A percentile compares a stretch with the other conserved stretches of the same genome.
These are phyloP conservation scores for Leishmania tropica DNA, from an alignment of 208 protist genomes.

Conservation along the genomic window DNA sequence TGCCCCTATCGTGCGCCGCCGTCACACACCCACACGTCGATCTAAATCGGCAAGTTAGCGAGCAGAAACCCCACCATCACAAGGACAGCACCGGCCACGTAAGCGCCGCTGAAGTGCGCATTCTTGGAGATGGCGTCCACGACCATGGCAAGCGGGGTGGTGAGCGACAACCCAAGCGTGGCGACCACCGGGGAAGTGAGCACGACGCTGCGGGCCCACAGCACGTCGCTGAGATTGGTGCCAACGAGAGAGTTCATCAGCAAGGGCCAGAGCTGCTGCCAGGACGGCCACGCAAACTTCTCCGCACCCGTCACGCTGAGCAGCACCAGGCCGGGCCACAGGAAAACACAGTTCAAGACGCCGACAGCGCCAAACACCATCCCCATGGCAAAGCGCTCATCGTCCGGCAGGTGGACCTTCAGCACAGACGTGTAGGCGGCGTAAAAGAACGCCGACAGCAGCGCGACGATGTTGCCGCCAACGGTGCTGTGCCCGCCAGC, in stretches of 20 bases:
- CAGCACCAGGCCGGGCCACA: slow-evolving; percentile 81
- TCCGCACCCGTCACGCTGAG: slow-evolving; percentile 64
- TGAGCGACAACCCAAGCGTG: slow-evolving; percentile 89
- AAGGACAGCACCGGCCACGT: slow-evolving; percentile 73
- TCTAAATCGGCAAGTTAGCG: slow-evolving; percentile 58
- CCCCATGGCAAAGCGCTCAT: slow-evolving; percentile 82
- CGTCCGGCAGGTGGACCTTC: slow-evolving; percentile 79
- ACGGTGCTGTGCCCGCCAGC: slow-evolving; percentile 38
- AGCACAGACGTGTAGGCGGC: slow-evolving; percentile 89
- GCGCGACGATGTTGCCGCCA: slow-evolving; percentile 67
- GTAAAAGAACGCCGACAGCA: slow-evolving; percentile 89
- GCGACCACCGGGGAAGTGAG: slow-evolving; percentile 90
- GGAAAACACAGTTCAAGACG: slow-evolving; percentile 64
- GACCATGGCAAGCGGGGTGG: slow-evolving; percentile 90
- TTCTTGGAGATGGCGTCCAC: slow-evolving; percentile 67
- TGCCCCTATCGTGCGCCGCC: not conserved
- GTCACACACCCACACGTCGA: slow-evolving; percentile 16
- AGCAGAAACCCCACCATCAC: slow-evolving; percentile 82
- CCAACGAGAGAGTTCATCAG: slow-evolving; percentile 85
- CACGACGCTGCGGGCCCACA: slow-evolving; percentile 91
- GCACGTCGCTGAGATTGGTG: slow-evolving; percentile 91
- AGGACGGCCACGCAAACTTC: slow-evolving; percentile 62
- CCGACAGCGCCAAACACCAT: slow-evolving; percentile 92
- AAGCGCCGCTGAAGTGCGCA: slow-evolving; percentile 48
- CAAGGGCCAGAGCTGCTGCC: slow-evolving; percentile 70